These are phyloP conservation scores for Solanum chmielewskii DNA, from an alignment of 257 asterid species.

Conservation along the genomic window DNA sequence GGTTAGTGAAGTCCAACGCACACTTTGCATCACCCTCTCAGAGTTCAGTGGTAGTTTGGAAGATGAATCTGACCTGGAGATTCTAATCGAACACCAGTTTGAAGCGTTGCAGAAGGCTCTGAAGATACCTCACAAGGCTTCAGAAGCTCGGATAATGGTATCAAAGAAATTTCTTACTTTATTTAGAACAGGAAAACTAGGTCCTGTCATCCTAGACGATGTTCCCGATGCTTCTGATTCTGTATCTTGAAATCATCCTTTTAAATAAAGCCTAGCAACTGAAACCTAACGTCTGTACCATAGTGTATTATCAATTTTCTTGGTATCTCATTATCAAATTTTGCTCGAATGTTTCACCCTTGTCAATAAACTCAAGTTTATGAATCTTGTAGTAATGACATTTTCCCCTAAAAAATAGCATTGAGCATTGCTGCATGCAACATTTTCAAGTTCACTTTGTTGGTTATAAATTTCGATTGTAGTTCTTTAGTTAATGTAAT, in stretches of 20 bases:
- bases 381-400: neutral
- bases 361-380: neutral
- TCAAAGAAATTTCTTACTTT: constrained; percentile 73
- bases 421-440: neutral
- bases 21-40: constrained; percentile 34
- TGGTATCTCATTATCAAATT: neutral
- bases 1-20: constrained; percentile 52
- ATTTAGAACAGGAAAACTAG: constrained; percentile 78
- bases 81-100: constrained; percentile 66
- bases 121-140: constrained; percentile 57
- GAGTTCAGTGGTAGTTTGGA: constrained; percentile 65
- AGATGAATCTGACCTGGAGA: constrained; percentile 58
- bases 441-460: neutral
- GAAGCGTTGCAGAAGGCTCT: constrained; percentile 61
- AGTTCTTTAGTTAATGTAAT: neutral
- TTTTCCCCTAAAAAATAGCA: neutral
- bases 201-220: constrained; percentile 80
- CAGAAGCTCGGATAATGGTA: constrained; percentile 70
- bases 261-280: neutral
- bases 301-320: neutral
- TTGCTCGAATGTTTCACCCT: neutral
- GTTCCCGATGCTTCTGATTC: constrained; percentile 35
- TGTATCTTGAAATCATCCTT: constrained; percentile 4
- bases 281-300: neutral
- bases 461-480: neutral